These are phyloP conservation scores for Tetragonia tetragonoides DNA, from an alignment of 148 eudicot genomes.

Conservation along the genomic window DNA sequence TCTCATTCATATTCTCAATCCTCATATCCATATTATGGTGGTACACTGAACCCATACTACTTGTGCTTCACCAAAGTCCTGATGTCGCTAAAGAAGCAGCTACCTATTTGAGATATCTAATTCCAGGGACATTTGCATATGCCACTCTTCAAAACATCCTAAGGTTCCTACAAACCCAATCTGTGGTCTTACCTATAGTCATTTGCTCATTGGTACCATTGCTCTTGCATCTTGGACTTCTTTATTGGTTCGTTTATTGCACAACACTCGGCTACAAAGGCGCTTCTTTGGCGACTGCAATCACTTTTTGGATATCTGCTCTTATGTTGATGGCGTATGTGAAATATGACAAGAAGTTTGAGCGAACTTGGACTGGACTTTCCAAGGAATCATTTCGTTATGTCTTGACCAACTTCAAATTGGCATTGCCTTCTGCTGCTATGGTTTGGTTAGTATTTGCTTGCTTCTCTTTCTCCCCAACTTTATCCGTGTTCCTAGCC, in stretches of 20 bases:
- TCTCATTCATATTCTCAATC: conserved; percentile 52
- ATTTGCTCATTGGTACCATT: conserved; percentile 49
- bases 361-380: conserved; percentile 60
- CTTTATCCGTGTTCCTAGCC: no score
- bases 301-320: conserved; percentile 62
- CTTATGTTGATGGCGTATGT: conserved; percentile 41
- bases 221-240: conserved; percentile 41
- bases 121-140: conserved; percentile 68
- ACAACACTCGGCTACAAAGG: conserved; percentile 53
- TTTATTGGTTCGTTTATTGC: conserved; percentile 44
- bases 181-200: conserved; percentile 52
- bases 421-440: conserved; percentile 83
- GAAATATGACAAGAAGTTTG: conserved; percentile 35
- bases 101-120: conserved; percentile 53
- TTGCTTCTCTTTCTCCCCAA: no score
- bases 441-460: conserved; percentile 58
- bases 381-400: conserved; percentile 44
- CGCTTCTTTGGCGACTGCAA: conserved; percentile 66
- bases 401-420: conserved; percentile 40
- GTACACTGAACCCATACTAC: conserved; percentile 54
- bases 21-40: conserved; percentile 67
- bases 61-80: conserved; percentile 60
- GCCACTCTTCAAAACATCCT: conserved; percentile 59
- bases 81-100: conserved; percentile 52
- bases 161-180: conserved; percentile 79